Conservation (phyloP, 805 yeast species). For the Lachancea nothofagi region DNA sequence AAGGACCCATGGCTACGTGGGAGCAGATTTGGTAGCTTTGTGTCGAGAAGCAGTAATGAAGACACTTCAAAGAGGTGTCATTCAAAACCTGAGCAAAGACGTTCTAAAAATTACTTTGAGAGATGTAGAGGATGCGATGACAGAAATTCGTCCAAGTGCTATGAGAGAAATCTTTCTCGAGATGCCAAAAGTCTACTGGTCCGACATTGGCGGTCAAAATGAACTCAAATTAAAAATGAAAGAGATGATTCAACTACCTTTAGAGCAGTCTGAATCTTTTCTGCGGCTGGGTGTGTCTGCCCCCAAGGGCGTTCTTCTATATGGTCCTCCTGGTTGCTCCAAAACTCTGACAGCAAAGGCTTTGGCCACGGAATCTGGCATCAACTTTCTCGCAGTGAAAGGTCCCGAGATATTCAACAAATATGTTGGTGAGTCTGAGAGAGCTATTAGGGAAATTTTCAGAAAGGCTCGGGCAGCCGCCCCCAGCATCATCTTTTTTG, state of each 20-base stretch:
- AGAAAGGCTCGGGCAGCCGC: slow-evolving; percentile 91
- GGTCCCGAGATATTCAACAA: slow-evolving; percentile 96
- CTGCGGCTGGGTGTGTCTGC: slow-evolving; percentile 73
- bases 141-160: slow-evolving; percentile 89
- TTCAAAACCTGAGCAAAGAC: slow-evolving; percentile 21
- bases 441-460: slow-evolving; percentile 88
- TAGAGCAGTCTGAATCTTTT: slow-evolving; percentile 76
- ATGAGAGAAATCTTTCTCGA: slow-evolving; percentile 94
- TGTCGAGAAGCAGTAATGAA: slow-evolving; percentile 84
- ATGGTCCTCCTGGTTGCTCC: slow-evolving; percentile 99
- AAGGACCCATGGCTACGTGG: slow-evolving; percentile 94
- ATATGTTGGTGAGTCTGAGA: slow-evolving; percentile 92
- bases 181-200: slow-evolving; percentile 90
- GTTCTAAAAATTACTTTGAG: slow-evolving; percentile 43
- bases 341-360: slow-evolving; percentile 94
- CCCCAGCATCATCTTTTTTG: slow-evolving; percentile 91
- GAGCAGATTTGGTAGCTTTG: slow-evolving; percentile 87
- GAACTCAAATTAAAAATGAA: slow-evolving; percentile 70
- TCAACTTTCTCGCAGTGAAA: slow-evolving; percentile 89
- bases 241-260: slow-evolving; percentile 90
- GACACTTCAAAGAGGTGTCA: slow-evolving; percentile 61
- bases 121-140: slow-evolving; percentile 68
- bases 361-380: slow-evolving; percentile 89
- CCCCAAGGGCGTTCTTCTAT: slow-evolving; percentile 87
- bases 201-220: slow-evolving; percentile 93